Conservation (phyloP, 139 green algal species). For the Ettlia oleoabundans region DNA sequence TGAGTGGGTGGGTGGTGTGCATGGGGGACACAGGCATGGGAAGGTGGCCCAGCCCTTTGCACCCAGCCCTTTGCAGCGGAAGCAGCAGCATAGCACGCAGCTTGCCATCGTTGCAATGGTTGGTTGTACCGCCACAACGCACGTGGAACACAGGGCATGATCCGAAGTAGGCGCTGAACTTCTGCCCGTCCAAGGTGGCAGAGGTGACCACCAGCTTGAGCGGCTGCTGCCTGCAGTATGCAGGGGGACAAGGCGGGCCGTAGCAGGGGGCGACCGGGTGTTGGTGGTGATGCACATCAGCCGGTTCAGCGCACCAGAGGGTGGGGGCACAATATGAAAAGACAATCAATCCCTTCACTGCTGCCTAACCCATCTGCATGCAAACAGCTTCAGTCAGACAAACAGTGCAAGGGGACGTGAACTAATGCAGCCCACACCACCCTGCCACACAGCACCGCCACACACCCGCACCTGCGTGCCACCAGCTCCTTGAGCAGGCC, state of each 20-base stretch:
- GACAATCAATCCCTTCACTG: too few relatives aligned
- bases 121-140: background rate
- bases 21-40: background rate
- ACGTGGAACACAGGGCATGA: conserved; percentile 76
- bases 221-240: background rate
- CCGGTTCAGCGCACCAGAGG: too few relatives aligned
- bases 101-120: too few relatives aligned
- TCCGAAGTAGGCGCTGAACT: conserved; percentile 88
- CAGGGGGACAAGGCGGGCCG: conserved; percentile 6
- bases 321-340: too few relatives aligned
- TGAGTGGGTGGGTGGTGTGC: background rate
- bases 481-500: conserved; percentile 90
- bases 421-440: too few relatives aligned
- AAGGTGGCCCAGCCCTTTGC: background rate
- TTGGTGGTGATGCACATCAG: too few relatives aligned
- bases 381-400: too few relatives aligned
- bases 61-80: too few relatives aligned
- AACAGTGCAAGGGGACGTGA: too few relatives aligned
- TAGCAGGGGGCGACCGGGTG: too few relatives aligned
- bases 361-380: too few relatives aligned
- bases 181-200: conserved; percentile 90
- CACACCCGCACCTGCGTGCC: conserved; percentile 50
- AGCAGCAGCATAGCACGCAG: background rate
- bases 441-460: too few relatives aligned
- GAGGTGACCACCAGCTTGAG: conserved; percentile 91